phyloP scores from a whole-genome alignment of 2,329 filamentous ascomycete genomes.

The Colletotrichum horii region DNA sequence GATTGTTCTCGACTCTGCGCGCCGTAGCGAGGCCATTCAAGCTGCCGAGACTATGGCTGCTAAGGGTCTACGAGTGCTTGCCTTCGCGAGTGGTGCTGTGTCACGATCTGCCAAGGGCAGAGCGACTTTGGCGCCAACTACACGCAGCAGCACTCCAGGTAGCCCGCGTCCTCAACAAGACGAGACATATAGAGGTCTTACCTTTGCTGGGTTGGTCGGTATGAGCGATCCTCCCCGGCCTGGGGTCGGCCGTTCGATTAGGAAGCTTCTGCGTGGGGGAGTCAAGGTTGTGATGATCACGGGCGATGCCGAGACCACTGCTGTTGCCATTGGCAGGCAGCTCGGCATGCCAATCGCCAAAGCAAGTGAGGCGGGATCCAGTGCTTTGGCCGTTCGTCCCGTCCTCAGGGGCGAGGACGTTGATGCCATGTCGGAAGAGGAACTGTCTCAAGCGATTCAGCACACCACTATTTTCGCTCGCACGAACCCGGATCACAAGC shows the following conservation, averaged over 20 bases:
- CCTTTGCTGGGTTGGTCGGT: conserved; percentile 90
- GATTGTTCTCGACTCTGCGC: conserved; percentile 78
- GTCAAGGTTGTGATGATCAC: conserved; percentile 99
- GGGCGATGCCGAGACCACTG: conserved; percentile 93
- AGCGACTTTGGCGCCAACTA: conserved; percentile 33
- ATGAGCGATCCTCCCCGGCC: conserved; percentile 97
- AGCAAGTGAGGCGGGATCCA: conserved; percentile 54
- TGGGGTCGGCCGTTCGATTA: conserved; percentile 87
- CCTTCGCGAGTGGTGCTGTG: conserved; percentile 86
- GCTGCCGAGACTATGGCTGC: conserved; percentile 88
- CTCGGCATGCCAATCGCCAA: conserved; percentile 86
- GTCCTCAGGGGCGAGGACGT: conserved; percentile 90
- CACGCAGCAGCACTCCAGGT: conserved; percentile 60
- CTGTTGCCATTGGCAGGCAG: conserved; percentile 90
- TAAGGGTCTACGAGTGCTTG: conserved; percentile 88
- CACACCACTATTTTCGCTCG: conserved; percentile 94
- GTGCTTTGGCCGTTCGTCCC: conserved; percentile 66
- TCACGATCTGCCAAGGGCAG: conserved; percentile 49
- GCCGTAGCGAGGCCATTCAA: conserved; percentile 74
- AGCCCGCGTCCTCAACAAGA: conserved; percentile 37
- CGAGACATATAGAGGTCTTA: conserved; percentile 80
- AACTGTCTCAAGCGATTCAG: conserved; percentile 83
- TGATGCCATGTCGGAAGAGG: conserved; percentile 87
- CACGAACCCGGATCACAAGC: conserved; percentile 95
- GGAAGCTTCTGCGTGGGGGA: conserved; percentile 88